phyloP scores from a whole-genome alignment of 2,329 filamentous ascomycete genomes.

The Colletotrichum sp. region DNA sequence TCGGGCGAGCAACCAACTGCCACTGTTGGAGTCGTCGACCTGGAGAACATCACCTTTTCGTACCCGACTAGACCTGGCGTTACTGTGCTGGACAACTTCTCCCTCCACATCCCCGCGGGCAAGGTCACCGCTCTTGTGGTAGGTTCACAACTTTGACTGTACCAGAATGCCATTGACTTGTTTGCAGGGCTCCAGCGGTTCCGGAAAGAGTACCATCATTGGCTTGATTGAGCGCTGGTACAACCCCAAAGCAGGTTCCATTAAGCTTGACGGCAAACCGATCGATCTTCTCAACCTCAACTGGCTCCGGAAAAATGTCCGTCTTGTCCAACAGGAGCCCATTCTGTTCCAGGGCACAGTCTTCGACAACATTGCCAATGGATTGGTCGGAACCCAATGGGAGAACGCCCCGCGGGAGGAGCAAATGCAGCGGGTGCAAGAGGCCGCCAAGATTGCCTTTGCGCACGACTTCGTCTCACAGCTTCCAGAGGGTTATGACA shows the following conservation, averaged over 20 bases:
- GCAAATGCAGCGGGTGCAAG: conserved; percentile 41
- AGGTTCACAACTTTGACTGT: not conserved
- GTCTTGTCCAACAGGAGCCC: conserved; percentile 43
- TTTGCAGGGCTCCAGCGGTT: conserved; percentile 30
- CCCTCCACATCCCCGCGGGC: conserved; percentile 45
- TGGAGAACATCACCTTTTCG: conserved; percentile 45
- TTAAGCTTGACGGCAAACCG: conserved; percentile 38
- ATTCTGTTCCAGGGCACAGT: conserved; percentile 45
- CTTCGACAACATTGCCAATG: conserved; percentile 55
- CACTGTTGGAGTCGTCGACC: conserved; percentile 35
- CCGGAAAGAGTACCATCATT: conserved; percentile 43
- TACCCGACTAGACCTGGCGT: conserved; percentile 49
- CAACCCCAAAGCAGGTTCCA: conserved; percentile 33
- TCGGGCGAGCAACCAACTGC: conserved; percentile 32
- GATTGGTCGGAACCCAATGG: conserved; percentile 39
- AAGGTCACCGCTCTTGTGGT: conserved; percentile 48
- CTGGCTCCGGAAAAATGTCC: conserved; percentile 40
- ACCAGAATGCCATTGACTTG: not conserved
- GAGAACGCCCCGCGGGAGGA: conserved; percentile 29
- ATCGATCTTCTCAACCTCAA: conserved; percentile 39
- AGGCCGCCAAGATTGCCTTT: conserved; percentile 48
- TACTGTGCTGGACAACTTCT: conserved; percentile 45
- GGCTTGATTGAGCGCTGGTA: conserved; percentile 45
- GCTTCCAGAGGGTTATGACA: conserved; percentile 57
- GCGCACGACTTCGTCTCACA: conserved; percentile 50